Base-by-base conservation (phyloP, 2,329 filamentous ascomycete species). In the Fusarium euwallaceae region DNA sequence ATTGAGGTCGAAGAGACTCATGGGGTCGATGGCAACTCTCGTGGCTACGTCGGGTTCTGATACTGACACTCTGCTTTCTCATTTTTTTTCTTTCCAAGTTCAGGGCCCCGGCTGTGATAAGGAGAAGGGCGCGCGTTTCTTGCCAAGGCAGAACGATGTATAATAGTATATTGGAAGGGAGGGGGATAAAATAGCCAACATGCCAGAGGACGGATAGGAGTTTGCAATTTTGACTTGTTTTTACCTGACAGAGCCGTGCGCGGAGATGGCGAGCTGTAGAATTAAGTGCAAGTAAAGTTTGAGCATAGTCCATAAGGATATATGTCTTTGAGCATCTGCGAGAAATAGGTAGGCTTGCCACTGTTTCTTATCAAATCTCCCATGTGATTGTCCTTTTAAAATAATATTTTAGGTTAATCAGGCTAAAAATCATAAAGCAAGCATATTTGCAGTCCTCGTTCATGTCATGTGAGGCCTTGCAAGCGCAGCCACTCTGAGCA, bases 1-100 rank as follows among this genome's bases (percentile, higher is more conserved):
- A 78, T 78, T 55, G 75, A 78, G 64, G 67, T 78, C 55, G 77
- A 79, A 17, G 77, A 78, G 34, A 63, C 69, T 39, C 63, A 68
- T 29, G 71, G 74, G 45, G 45, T 74, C 56, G 74, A 77, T 27
- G 64, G 61, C 24, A 69, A 61, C 27, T 61, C 56, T n/a, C 66
- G 55, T 34, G 64, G 72, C n/a, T 73, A 62, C 61, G 60, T 67
- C 20, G 62, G 66, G 37, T 65, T 56, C 17, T 74, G 58, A 75
- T 36, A 55, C 48, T 53, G 51, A 55, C 34, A 32, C 9, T 37
- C 64, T 65, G n/a, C 24, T 48, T 27, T 51, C 8, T 48, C 36
- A n/a, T 64, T 32, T 45, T 45, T 39, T 53, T 70, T 68, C 43
- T 66, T 71, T 70, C 58, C 59, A 68, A 67, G 20, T 72, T 36